Conservation (phyloP, 768 basidiomycete species). For the Tulasnella sp. region DNA sequence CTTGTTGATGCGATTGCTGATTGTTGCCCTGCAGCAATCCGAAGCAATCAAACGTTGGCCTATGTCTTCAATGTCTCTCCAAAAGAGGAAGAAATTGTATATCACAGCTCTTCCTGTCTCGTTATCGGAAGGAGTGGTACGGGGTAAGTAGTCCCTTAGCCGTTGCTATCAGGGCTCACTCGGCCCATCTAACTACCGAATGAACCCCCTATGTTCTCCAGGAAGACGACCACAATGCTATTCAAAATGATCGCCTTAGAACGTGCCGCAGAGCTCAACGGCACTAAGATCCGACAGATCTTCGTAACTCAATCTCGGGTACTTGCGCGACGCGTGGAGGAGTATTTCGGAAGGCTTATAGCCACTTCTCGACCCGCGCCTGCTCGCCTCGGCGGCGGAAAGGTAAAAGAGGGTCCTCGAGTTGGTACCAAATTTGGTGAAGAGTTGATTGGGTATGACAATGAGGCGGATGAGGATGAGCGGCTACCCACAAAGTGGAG, state of each 20-base stretch:
- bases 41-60: neutral
- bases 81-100: constrained; percentile 14
- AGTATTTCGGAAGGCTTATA: neutral
- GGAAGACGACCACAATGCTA: constrained; percentile 68
- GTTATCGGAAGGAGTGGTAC: constrained; percentile 18
- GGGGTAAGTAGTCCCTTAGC: too few species aligned
- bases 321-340: neutral
- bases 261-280: constrained; percentile 27
- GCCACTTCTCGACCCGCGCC: neutral
- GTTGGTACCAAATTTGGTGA: too few species aligned
- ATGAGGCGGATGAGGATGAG: neutral
- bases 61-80: constrained; percentile 14
- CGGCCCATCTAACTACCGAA: too few species aligned
- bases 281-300: constrained; percentile 47
- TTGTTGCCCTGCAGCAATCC: constrained; percentile 3
- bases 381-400: too few species aligned
- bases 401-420: too few species aligned
- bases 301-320: constrained; percentile 60
- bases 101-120: constrained; percentile 15
- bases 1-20: too few species aligned
- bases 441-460: neutral
- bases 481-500: constrained; percentile 1
- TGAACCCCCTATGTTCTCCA: too few species aligned
- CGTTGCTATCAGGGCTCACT: too few species aligned
- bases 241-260: constrained; percentile 61